Conservation (phyloP, 129 eudicot species). For the Mikania micrantha region DNA sequence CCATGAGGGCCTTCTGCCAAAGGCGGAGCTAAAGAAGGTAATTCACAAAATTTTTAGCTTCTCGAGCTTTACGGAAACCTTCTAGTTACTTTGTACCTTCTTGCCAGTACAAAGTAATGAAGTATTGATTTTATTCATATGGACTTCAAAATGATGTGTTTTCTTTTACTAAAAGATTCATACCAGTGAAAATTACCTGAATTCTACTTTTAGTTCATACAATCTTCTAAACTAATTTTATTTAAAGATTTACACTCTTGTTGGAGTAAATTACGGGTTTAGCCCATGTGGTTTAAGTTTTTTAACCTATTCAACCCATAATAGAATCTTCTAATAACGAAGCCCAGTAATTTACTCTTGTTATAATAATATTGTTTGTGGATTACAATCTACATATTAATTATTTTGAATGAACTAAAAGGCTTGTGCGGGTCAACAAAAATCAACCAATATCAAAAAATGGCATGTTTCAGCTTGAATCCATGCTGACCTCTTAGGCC, state of each 20-base stretch:
- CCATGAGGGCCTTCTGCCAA: conserved; percentile 87
- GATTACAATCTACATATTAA: not conserved
- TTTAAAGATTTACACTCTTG: not conserved
- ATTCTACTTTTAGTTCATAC: not conserved
- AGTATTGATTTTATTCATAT: not conserved
- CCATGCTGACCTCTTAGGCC: not conserved
- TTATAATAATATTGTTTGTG: not conserved
- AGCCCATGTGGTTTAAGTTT: no score
- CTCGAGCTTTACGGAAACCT: not conserved
- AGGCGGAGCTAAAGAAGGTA: conserved; percentile 79
- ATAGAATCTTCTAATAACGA: no score
- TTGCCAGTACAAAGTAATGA: not conserved
- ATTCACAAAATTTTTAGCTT: not conserved
- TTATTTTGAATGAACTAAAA: not conserved
- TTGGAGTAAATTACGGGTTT: no score
- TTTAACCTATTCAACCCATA: no score
- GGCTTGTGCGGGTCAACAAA: not conserved
- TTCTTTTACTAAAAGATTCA: not conserved
- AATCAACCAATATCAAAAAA: not conserved
- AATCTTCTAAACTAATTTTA: not conserved
- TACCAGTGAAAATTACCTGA: not conserved
- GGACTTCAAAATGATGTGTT: not conserved
- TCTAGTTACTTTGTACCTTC: not conserved
- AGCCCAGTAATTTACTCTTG: no score
- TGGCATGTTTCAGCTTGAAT: not conserved